A percentile compares a stretch with the other conserved stretches of the same genome.
Evolutionary conservation across 352 stramenopile species (phyloP).

Genomic region (Globisporangium orthogonon): DNA sequence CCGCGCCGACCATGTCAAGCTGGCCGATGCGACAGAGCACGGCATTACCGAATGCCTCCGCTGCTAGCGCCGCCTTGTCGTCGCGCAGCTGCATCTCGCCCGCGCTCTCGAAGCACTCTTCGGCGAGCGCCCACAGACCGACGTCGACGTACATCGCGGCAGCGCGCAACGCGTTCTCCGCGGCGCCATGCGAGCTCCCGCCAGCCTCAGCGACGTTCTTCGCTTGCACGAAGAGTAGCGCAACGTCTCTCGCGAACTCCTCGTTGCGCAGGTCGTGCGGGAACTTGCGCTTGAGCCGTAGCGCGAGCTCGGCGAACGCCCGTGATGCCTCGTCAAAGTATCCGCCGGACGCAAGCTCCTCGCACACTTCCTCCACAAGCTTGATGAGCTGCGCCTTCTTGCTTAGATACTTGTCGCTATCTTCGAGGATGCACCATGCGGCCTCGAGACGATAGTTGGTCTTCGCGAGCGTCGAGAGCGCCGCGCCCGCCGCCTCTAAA

Average conservation of each 20-base stretch:
- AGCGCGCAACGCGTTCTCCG: constrained; percentile 45
- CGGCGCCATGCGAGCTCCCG: constrained; percentile 34
- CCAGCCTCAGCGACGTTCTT: constrained; percentile 51
- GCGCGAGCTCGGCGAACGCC: constrained; percentile 45
- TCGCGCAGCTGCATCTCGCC: constrained; percentile 40
- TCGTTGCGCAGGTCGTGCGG: constrained; percentile 34
- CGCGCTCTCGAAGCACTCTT: constrained; percentile 48
- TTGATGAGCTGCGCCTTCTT: constrained; percentile 29
- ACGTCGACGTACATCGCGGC: constrained; percentile 46
- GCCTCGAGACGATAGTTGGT: constrained; percentile 58
- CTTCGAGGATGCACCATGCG: constrained; percentile 59
- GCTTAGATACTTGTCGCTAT: constrained; percentile 30
- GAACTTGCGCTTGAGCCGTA: constrained; percentile 60
- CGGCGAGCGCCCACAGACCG: constrained; percentile 40
- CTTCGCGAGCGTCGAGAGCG: constrained; percentile 28
- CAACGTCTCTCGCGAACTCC: constrained; percentile 28
- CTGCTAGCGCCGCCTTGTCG: constrained; percentile 26
- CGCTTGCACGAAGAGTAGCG: constrained; percentile 43
- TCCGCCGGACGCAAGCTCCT: constrained; percentile 45
- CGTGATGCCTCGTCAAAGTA: constrained; percentile 70
- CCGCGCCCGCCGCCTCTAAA: constrained; percentile 34
- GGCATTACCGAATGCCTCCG: constrained; percentile 52
- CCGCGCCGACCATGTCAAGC: constrained; percentile 45
- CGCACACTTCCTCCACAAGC: constrained; percentile 43
- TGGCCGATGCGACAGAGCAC: constrained; percentile 55